A percentile compares a stretch with the other conserved stretches of the same genome.
phyloP scores from a whole-genome alignment of 139 green algal species.

The Pleodorina starrii region DNA sequence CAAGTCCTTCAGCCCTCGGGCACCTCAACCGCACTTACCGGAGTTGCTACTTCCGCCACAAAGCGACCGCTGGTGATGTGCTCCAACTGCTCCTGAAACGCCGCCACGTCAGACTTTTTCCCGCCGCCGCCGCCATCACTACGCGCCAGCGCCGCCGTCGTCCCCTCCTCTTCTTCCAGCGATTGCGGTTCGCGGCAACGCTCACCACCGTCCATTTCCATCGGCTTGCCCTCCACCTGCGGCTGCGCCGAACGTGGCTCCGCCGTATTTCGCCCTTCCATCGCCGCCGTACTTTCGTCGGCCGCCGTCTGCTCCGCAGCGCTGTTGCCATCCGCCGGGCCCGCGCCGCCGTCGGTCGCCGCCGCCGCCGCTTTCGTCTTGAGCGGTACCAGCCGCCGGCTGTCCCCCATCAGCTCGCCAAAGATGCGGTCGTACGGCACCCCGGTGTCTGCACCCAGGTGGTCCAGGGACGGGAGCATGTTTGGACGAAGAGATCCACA shows the following conservation, averaged over 20 bases:
- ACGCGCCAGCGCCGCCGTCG: neutral
- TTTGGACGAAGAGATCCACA: too few species aligned
- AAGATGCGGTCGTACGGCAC: conserved; percentile 64
- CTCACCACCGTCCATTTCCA: neutral
- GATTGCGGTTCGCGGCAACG: too few species aligned
- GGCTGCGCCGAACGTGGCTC: too few species aligned
- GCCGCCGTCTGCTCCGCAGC: neutral
- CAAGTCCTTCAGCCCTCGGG: neutral
- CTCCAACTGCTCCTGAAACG: conserved; percentile 8
- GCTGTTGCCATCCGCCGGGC: neutral
- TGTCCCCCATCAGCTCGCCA: conserved; percentile 46
- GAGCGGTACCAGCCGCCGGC: neutral
- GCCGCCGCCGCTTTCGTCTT: too few species aligned
- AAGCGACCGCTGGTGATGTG: conserved; percentile 59
- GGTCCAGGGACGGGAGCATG: too few species aligned
- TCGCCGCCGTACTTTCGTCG: neutral
- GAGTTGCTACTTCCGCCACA: conserved; percentile 44
- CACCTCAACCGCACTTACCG: conserved; percentile 24
- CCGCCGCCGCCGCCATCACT: neutral
- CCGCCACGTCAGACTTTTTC: neutral
- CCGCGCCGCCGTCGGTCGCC: neutral
- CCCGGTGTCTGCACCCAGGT: neutral
- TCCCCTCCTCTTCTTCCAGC: too few species aligned
- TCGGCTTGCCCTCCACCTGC: too few species aligned
- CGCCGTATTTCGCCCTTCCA: neutral